Evolutionary conservation across 371 early-diverging fungal species (phyloP).

Genomic region (Mortierella sp.): DNA sequence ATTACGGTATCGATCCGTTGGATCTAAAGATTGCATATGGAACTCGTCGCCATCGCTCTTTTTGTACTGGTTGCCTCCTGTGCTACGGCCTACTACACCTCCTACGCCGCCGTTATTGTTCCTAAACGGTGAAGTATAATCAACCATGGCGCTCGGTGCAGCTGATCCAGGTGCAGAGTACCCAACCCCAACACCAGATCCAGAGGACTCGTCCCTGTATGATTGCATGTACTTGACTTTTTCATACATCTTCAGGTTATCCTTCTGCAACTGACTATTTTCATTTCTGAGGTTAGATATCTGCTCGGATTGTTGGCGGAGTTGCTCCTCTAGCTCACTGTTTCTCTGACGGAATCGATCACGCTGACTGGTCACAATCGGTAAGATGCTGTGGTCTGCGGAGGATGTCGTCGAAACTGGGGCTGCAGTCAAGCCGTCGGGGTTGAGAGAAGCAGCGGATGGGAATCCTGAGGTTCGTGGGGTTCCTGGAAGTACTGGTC

Average conservation of each 20-base stretch:
- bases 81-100: constrained; percentile 29
- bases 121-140: constrained; percentile 43
- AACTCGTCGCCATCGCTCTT: constrained; percentile 49
- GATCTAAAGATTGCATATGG: constrained; percentile 60
- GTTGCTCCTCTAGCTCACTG: constrained; percentile 84
- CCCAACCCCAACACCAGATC: constrained; percentile 29
- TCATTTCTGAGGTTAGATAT: constrained; percentile 77
- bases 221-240: constrained; percentile 82
- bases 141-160: constrained; percentile 33
- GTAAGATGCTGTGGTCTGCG: constrained; percentile 73
- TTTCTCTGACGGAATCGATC: constrained; percentile 91
- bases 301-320: constrained; percentile 67
- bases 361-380: constrained; percentile 90
- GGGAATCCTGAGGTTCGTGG: constrained; percentile 44
- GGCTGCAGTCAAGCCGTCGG: constrained; percentile 36
- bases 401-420: constrained; percentile 24
- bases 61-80: constrained; percentile 31
- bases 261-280: constrained; percentile 74
- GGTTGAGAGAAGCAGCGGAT: constrained; percentile 47
- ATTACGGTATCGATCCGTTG: constrained; percentile 77
- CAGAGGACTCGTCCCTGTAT: constrained; percentile 57
- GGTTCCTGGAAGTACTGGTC: constrained; percentile 28
- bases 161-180: constrained; percentile 16
- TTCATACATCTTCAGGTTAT: constrained; percentile 91
- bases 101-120: not conserved